Percentiles rank a stretch among this genome's conserved stretches.
These are phyloP conservation scores for Nothopassalora personata DNA, from an alignment of 2,329 filamentous ascomycete genomes.

Conservation along the genomic window DNA sequence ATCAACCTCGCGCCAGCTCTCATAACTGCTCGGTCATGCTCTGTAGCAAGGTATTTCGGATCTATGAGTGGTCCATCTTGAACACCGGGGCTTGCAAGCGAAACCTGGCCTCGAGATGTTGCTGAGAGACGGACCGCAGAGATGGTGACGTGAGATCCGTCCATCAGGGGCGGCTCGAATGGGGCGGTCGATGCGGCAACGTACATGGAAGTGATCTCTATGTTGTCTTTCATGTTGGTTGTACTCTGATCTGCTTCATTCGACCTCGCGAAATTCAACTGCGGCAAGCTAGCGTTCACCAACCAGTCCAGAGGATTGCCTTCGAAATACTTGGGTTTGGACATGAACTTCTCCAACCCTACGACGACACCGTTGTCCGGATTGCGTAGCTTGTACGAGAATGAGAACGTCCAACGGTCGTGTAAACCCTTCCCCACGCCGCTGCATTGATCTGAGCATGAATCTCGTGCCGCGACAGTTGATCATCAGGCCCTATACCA, in stretches of 20 bases:
- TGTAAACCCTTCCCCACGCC: constrained; percentile 41
- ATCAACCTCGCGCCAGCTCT: constrained; percentile 1
- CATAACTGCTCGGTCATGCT: constrained; percentile 3
- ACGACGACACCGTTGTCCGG: constrained; percentile 18
- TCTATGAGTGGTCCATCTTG: background rate
- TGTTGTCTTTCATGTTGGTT: background rate
- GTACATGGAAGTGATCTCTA: constrained; percentile 3
- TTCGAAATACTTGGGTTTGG: constrained; percentile 1
- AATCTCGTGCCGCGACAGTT: constrained; percentile 39
- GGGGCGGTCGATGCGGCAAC: background rate
- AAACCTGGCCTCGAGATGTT: constrained; percentile 1
- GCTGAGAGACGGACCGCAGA: background rate
- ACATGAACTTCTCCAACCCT: constrained; percentile 5
- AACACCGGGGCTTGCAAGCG: background rate
- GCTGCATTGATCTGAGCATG: constrained; percentile 42
- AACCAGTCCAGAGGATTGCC: constrained; percentile 9
- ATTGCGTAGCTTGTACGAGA: constrained; percentile 15
- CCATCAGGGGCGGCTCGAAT: background rate
- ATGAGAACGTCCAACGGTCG: constrained; percentile 4
- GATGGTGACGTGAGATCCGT: constrained; percentile 1
- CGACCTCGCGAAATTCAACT: background rate
- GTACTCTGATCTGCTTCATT: background rate
- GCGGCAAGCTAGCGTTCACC: background rate
- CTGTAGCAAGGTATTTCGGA: background rate
- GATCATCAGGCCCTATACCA: constrained; percentile 45